phyloP scores from a whole-genome alignment of 2,329 filamentous ascomycete species.

The Fusarium newnesense region DNA sequence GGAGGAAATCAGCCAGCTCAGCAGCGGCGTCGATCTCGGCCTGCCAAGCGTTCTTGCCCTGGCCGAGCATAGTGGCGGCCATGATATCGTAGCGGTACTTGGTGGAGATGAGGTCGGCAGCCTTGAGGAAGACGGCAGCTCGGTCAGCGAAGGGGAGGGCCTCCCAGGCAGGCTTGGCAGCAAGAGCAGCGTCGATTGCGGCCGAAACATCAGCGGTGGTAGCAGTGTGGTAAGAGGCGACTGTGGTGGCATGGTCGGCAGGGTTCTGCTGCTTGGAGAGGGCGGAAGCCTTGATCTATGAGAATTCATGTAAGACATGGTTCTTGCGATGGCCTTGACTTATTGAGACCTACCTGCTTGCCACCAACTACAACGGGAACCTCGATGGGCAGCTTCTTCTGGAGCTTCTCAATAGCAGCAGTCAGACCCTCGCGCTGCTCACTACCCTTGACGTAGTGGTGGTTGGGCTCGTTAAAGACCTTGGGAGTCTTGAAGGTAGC shows the following conservation, averaged over 20 bases:
- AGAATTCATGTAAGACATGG: conserved; percentile 14
- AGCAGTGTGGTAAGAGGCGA: conserved; percentile 89
- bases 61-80: conserved; percentile 94
- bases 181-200: conserved; percentile 85
- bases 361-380: conserved; percentile 88
- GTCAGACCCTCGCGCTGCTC: conserved; percentile 80
- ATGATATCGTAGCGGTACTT: conserved; percentile 98
- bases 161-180: conserved; percentile 89
- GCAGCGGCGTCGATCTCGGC: conserved; percentile 98
- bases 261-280: conserved; percentile 83
- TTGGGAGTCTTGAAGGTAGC: conserved; percentile 89
- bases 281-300: conserved; percentile 72
- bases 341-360: conserved; percentile 69
- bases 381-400: conserved; percentile 75
- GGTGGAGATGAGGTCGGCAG: conserved; percentile 86
- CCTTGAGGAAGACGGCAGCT: conserved; percentile 94
- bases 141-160: conserved; percentile 87
- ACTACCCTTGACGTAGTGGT: conserved; percentile 89
- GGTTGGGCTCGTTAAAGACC: conserved; percentile 94
- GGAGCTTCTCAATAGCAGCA: conserved; percentile 76
- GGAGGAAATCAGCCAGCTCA: conserved; percentile 90
- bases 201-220: conserved; percentile 77
- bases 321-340: not conserved
- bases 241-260: conserved; percentile 76
- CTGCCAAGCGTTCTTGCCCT: conserved; percentile 99